phyloP scores from a whole-genome alignment of 176 grass and related monocot species.

The Carex kokanica region DNA sequence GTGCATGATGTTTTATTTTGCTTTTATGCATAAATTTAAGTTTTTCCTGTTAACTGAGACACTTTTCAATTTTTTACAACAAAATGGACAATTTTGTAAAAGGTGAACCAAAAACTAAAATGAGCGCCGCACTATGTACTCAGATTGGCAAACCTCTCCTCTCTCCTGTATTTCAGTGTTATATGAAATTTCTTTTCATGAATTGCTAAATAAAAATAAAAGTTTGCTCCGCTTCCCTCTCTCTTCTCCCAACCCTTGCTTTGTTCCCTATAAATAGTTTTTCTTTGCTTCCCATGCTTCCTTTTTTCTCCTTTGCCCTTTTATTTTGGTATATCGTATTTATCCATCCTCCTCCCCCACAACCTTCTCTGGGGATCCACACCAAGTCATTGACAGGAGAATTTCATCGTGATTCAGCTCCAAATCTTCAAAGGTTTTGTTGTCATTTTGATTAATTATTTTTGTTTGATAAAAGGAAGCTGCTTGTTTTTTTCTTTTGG shows the following conservation, averaged over 20 bases:
- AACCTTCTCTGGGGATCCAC: background rate
- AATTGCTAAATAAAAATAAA: conserved; percentile 14
- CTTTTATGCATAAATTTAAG: background rate
- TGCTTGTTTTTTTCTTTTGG: background rate
- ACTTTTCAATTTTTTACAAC: background rate
- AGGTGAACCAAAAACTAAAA: background rate
- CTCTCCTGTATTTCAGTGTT: background rate
- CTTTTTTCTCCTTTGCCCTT: conserved; percentile 20
- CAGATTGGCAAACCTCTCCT: background rate
- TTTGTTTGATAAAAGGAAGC: background rate
- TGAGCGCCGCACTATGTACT: background rate
- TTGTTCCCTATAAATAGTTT: conserved; percentile 30
- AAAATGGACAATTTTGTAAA: conserved; percentile 16
- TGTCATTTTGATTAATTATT: background rate
- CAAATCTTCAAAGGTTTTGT: background rate
- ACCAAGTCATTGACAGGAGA: background rate
- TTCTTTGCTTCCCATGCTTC: background rate
- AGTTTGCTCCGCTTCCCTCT: background rate
- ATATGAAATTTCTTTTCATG: conserved; percentile 3
- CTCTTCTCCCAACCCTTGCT: conserved; percentile 24
- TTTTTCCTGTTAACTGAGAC: background rate
- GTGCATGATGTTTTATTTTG: too few relatives aligned
- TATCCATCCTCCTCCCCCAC: background rate
- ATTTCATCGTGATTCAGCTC: background rate
- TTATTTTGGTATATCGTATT: conserved; percentile 5